Evolutionary conservation across 257 asterid genomes (phyloP), one percentile per base, ranked within the genome.

Genomic region (Jacaranda mimosifolia): DNA sequence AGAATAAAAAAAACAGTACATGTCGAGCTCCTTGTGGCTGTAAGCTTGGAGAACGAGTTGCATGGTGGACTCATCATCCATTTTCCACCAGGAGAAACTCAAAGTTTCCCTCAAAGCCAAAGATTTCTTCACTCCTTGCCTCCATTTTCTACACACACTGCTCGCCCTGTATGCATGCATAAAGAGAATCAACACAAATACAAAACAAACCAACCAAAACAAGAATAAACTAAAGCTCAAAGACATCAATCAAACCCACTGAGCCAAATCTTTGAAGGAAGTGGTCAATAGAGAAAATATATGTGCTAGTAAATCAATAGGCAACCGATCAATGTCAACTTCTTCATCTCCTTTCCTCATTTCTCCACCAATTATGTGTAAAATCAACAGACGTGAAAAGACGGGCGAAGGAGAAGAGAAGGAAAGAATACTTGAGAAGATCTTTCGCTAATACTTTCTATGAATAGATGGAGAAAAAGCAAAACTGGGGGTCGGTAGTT

Each of bases 1-100:
- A 36, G 6, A 40, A 14, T 15, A 15, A 52, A 13, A 55, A 8
- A 57, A 7, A 38, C 3, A 63, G 39, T 88, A 93, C 99, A 94
- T 88, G 80, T 94, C 98, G 21, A 94, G 97, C 46, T 94, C 98
- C 83, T 90, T 94, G 84, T 92, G 97, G 70, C 89, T 72, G 59
- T 82, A 83, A 39, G 99, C 97, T 17, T 83, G 87, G 21, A 81
- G 86, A 80, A 94, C 96, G 9, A 94, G 86, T 64, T 98, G 94
- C 62, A 93, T 82, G 12, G 92, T 87, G 63, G 97, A 86, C 55
- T 91, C 94, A 46, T 92, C 98, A 26, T 92, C 91, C 87, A 87
- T 88, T 83, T 89, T 91, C 98, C 99, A 92, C 3, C 97, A 97
- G 5, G 98, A 89, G 77, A 91, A 92, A 74, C 96, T 91, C 81